Conservation (phyloP, 2,329 filamentous ascomycete genomes). For the Cordyceps cateniannulata region DNA sequence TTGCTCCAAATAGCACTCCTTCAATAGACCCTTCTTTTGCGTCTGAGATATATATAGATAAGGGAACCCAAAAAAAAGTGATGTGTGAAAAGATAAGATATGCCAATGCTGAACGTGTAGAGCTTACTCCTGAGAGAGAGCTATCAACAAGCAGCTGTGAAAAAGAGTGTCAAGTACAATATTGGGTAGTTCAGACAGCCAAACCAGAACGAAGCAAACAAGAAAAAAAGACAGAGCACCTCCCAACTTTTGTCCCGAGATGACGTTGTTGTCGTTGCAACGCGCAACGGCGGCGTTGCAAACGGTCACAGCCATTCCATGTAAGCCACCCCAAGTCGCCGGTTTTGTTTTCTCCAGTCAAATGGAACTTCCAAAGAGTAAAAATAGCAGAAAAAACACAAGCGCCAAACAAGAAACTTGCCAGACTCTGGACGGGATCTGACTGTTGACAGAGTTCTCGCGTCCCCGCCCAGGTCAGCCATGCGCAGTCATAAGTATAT, state of each 20-base stretch:
- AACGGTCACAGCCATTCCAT: neutral
- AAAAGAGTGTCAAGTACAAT: neutral
- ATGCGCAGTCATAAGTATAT: slow-evolving; percentile 13
- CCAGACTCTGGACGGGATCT: slow-evolving; percentile 7
- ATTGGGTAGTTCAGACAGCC: neutral
- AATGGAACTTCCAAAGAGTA: neutral
- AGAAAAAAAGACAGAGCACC: neutral
- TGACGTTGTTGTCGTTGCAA: neutral
- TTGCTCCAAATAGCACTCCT: neutral
- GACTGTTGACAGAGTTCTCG: slow-evolving; percentile 9
- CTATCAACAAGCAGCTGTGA: neutral
- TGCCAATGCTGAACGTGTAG: neutral
- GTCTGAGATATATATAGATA: neutral
- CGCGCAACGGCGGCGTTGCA: neutral
- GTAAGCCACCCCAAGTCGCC: neutral
- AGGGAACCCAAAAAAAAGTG: neutral
- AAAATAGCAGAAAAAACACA: neutral
- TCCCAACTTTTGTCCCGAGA: neutral
- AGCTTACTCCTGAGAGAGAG: neutral
- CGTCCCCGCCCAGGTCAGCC: slow-evolving; percentile 2
- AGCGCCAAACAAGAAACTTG: slow-evolving; percentile 7
- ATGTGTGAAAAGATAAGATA: neutral
- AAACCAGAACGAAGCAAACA: neutral
- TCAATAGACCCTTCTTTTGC: neutral
- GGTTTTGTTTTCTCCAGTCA: neutral